phyloP scores from a whole-genome alignment of 371 early-diverging fungal species.

The Sporodiniella umbellata region DNA sequence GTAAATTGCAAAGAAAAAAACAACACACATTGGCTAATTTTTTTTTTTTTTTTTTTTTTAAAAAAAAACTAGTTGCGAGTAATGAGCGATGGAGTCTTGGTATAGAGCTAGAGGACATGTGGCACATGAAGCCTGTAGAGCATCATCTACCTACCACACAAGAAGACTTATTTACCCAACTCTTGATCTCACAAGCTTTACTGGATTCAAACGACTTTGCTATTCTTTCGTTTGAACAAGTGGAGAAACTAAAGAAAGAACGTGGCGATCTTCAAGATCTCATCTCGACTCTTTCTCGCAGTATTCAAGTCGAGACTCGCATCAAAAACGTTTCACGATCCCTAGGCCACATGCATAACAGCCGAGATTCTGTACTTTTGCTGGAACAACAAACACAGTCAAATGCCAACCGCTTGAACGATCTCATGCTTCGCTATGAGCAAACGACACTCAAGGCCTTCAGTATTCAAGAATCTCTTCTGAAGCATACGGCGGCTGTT shows the following conservation, averaged over 20 bases:
- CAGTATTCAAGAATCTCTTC: constrained; percentile 55
- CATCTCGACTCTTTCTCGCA: constrained; percentile 7
- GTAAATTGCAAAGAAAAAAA: constrained; percentile 3
- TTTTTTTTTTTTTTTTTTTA: neutral
- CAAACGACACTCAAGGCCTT: constrained; percentile 54
- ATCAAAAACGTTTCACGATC: constrained; percentile 37
- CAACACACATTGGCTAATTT: neutral
- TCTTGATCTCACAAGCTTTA: constrained; percentile 59
- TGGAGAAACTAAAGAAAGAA: constrained; percentile 55
- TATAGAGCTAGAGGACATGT: constrained; percentile 25
- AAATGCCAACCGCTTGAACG: constrained; percentile 61
- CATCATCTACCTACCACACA: constrained; percentile 23
- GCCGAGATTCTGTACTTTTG: constrained; percentile 15
- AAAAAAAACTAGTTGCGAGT: neutral
- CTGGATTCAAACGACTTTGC: constrained; percentile 58
- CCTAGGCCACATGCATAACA: constrained; percentile 34
- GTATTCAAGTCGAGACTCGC: constrained; percentile 24
- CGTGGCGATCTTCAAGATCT: constrained; percentile 14
- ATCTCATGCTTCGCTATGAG: constrained; percentile 62
- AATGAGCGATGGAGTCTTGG: constrained; percentile 23
- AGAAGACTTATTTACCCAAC: constrained; percentile 38
- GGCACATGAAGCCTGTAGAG: constrained; percentile 24
- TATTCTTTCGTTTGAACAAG: constrained; percentile 47
- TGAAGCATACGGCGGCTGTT: constrained; percentile 69
- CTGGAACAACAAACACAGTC: constrained; percentile 18